A percentile compares a stretch with the other conserved stretches of the same genome.
These are phyloP conservation scores for Penicillium concentricum DNA, from an alignment of 2,329 filamentous ascomycete genomes.

Conservation along the genomic window DNA sequence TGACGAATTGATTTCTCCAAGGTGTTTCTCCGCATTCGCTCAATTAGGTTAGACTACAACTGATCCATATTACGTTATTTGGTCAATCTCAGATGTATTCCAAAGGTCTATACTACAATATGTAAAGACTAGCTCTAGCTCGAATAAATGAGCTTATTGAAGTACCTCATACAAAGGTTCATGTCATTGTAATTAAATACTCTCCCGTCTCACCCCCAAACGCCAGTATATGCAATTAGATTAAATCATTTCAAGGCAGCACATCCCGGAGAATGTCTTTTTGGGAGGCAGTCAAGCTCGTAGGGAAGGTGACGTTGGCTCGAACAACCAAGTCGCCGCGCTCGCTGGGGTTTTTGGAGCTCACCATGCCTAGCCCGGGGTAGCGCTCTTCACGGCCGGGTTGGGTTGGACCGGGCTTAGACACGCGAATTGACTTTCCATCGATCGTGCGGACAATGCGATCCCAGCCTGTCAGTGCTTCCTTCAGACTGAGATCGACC, in stretches of 20 bases:
- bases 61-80: background rate
- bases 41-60: constrained; percentile 17
- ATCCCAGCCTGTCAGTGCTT: constrained; percentile 91
- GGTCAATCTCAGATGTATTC: background rate
- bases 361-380: constrained; percentile 87
- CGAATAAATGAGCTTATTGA: background rate
- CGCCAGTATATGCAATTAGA: constrained; percentile 23
- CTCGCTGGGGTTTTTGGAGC: constrained; percentile 81
- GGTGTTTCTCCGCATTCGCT: constrained; percentile 22
- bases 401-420: constrained; percentile 79
- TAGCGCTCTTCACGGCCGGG: constrained; percentile 79
- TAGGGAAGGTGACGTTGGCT: constrained; percentile 92
- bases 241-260: constrained; percentile 48
- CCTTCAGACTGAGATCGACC: constrained; percentile 82
- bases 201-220: constrained; percentile 27
- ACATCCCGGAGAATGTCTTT: constrained; percentile 80
- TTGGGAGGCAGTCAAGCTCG: constrained; percentile 70
- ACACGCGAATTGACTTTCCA: constrained; percentile 75
- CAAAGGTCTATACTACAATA: background rate
- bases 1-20: constrained; percentile 14
- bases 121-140: background rate
- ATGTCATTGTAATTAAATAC: constrained; percentile 18
- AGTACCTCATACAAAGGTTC: background rate
- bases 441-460: constrained; percentile 93
- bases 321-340: constrained; percentile 85